These are phyloP conservation scores for Solanum hybrid DNA, from an alignment of 305 asterid genomes.

Conservation along the genomic window DNA sequence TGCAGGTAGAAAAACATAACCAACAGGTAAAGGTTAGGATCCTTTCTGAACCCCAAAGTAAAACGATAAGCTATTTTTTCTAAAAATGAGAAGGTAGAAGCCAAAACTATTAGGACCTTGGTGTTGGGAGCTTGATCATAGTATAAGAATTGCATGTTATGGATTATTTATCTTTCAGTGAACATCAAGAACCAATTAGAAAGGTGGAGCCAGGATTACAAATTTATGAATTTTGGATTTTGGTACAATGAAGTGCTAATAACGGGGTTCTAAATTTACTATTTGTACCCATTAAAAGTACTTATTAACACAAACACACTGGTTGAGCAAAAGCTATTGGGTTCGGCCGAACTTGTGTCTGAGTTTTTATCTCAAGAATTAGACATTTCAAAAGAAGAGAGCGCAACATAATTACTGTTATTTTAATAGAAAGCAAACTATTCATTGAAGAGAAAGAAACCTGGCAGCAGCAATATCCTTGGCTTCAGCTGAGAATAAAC, in stretches of 20 bases:
- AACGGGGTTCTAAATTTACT: background rate
- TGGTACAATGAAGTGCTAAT: background rate
- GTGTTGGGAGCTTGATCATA: background rate
- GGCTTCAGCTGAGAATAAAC: slow-evolving; percentile 80
- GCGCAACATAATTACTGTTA: background rate
- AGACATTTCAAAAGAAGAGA: background rate
- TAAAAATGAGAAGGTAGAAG: background rate
- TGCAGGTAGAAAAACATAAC: background rate
- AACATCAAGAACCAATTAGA: background rate
- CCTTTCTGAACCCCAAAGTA: background rate
- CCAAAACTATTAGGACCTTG: background rate
- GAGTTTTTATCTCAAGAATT: background rate
- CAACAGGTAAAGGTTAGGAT: background rate
- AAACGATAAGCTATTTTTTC: background rate
- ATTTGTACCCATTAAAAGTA: background rate
- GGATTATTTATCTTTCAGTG: background rate
- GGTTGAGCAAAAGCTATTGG: background rate
- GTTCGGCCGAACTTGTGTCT: background rate
- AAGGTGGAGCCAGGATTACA: background rate
- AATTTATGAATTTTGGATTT: background rate
- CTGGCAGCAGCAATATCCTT: slow-evolving; percentile 74
- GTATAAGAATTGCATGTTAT: background rate
- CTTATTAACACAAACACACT: background rate
- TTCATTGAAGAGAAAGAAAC: slow-evolving; percentile 25
- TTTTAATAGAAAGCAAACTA: slow-evolving; percentile 4